Evolutionary conservation across 169 alveolate genomes (phyloP).

Genomic region (Amoebophrya sp.): DNA sequence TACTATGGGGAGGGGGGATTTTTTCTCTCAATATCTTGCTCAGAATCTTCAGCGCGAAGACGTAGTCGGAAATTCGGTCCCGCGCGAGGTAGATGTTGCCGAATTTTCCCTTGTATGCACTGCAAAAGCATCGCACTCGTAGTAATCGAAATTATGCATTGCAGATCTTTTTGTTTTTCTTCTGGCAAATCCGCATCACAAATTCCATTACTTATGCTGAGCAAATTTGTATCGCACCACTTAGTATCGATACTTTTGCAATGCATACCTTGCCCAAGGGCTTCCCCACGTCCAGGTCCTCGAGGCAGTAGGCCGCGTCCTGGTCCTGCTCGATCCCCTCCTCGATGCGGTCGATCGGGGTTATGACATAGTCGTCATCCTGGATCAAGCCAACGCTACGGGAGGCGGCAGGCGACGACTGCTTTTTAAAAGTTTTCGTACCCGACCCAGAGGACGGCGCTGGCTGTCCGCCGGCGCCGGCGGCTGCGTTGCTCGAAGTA

Average conservation of each 20-base stretch:
- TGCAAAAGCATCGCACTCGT: too few relatives aligned
- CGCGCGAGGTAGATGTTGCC: background rate
- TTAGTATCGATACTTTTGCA: too few relatives aligned
- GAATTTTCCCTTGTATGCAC: too few relatives aligned
- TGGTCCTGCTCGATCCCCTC: background rate
- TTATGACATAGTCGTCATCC: background rate
- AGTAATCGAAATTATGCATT: too few relatives aligned
- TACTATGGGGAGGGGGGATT: too few relatives aligned
- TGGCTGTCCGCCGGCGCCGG: background rate
- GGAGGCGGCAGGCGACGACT: background rate
- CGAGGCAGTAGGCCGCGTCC: background rate
- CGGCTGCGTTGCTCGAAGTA: background rate
- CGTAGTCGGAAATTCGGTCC: constrained; percentile 46
- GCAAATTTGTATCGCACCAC: too few relatives aligned
- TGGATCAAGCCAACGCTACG: background rate
- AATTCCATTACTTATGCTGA: too few relatives aligned
- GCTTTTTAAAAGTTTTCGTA: background rate
- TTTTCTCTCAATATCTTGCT: too few relatives aligned
- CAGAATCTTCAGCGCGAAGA: constrained; percentile 71
- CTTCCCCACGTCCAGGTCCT: background rate
- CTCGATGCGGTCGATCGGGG: background rate
- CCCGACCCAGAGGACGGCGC: background rate
- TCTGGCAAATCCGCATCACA: too few relatives aligned
- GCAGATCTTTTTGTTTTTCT: background rate
- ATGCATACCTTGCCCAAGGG: background rate